These are phyloP conservation scores for Collybia nuda DNA, from an alignment of 768 basidiomycete species.

Conservation along the genomic window DNA sequence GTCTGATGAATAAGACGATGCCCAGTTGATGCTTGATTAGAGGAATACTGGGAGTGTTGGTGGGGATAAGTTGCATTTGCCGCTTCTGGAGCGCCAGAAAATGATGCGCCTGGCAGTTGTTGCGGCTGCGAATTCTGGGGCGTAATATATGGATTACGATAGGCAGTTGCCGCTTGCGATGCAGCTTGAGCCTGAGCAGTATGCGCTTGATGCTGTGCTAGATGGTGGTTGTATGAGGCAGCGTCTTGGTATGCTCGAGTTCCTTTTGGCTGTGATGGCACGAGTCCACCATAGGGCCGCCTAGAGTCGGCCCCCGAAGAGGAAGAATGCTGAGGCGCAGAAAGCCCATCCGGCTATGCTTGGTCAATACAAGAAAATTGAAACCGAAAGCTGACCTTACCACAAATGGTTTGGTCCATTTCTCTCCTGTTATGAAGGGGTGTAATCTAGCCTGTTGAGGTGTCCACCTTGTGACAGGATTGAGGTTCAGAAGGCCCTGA, in stretches of 20 bases:
- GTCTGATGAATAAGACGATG: constrained; percentile 48
- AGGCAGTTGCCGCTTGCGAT: constrained; percentile 68
- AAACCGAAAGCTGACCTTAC: constrained; percentile 43
- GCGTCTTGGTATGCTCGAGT: constrained; percentile 89
- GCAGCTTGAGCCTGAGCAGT: constrained; percentile 83
- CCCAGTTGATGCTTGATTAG: constrained; percentile 29
- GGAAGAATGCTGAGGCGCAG: constrained; percentile 26
- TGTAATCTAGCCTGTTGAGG: constrained; percentile 95
- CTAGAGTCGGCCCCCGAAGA: constrained; percentile 59
- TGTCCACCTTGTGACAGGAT: constrained; percentile 95
- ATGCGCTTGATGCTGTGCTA: constrained; percentile 91
- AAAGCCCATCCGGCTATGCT: constrained; percentile 53
- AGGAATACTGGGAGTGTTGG: constrained; percentile 35
- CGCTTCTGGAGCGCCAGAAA: constrained; percentile 31
- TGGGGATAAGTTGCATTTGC: constrained; percentile 26
- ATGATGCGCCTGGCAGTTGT: constrained; percentile 27
- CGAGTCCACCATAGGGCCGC: constrained; percentile 90
- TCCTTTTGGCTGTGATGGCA: constrained; percentile 85
- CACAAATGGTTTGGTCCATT: constrained; percentile 83
- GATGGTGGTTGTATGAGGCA: constrained; percentile 90
- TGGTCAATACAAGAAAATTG: constrained; percentile 6
- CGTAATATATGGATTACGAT: constrained; percentile 81
- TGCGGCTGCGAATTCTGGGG: constrained; percentile 42
- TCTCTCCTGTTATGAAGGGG: constrained; percentile 98
- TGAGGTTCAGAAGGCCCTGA: constrained; percentile 88